phyloP scores from a whole-genome alignment of 1,139 yeast species.

The Insectozyma bohioensis region DNA sequence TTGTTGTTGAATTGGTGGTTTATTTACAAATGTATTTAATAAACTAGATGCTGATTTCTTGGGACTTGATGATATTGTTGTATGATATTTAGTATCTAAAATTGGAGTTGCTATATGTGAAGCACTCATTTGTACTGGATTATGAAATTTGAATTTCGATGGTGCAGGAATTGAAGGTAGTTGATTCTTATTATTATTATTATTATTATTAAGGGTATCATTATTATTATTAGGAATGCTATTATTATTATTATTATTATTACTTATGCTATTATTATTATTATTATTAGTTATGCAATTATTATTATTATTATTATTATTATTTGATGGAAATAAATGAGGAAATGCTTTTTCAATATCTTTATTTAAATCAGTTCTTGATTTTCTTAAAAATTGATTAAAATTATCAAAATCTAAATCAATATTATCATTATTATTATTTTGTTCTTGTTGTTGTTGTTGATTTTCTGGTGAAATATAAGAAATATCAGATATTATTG shows the following conservation, averaged over 20 bases:
- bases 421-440: conserved; percentile 12
- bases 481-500: conserved; percentile 29
- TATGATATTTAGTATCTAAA: conserved; percentile 23
- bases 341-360: conserved; percentile 32
- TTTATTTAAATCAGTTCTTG: conserved; percentile 27
- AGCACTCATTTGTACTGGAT: conserved; percentile 30
- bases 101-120: conserved; percentile 27
- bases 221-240: too few species aligned
- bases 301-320: not conserved
- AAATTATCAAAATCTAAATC: conserved; percentile 25
- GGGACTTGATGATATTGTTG: conserved; percentile 3
- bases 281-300: too few species aligned
- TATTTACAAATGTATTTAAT: conserved; percentile 5
- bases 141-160: conserved; percentile 30
- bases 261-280: too few species aligned
- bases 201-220: not conserved
- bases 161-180: too few species aligned
- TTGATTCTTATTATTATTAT: too few species aligned
- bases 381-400: conserved; percentile 34
- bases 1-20: conserved; percentile 2
- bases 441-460: conserved; percentile 5
- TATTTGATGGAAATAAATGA: conserved; percentile 19
- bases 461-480: conserved; percentile 22
- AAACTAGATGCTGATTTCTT: conserved; percentile 5
- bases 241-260: too few species aligned